Conservation (phyloP, 805 yeast genomes). For the Grigorovia transvaalensis region DNA sequence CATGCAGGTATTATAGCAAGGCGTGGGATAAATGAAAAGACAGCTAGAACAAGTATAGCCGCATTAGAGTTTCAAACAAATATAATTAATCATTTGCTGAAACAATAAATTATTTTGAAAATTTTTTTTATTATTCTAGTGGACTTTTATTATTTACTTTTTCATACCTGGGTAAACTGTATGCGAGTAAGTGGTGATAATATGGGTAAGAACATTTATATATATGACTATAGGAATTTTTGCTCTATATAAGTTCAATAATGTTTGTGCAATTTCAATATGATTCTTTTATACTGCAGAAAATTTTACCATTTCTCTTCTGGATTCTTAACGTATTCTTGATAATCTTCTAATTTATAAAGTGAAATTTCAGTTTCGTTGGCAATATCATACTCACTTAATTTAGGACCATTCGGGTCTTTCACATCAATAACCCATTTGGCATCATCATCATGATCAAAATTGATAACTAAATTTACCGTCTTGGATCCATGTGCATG, state of each 20-base stretch:
- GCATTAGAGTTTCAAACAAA: slow-evolving; percentile 23
- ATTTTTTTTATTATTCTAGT: no score
- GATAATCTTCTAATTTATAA: slow-evolving; percentile 62
- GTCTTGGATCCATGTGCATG: slow-evolving; percentile 94
- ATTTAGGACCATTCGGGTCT: slow-evolving; percentile 30
- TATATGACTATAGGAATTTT: no score
- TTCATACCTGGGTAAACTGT: no score
- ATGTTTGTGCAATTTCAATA: no score
- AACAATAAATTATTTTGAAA: background rate
- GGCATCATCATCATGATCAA: slow-evolving; percentile 50
- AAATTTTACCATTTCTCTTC: slow-evolving; percentile 71
- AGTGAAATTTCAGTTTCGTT: slow-evolving; percentile 89
- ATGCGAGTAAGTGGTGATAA: no score
- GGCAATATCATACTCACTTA: slow-evolving; percentile 46
- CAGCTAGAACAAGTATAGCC: slow-evolving; percentile 20
- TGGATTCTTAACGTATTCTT: slow-evolving; percentile 65
- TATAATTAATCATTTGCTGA: slow-evolving; percentile 15
- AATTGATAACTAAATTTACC: slow-evolving; percentile 80
- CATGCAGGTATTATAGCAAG: slow-evolving; percentile 84
- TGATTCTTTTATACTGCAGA: no score
- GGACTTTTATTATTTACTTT: no score
- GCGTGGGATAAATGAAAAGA: slow-evolving; percentile 38
- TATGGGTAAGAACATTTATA: no score
- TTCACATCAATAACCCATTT: slow-evolving; percentile 52
- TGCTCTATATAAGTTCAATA: no score